phyloP scores from a whole-genome alignment of 2,329 filamentous ascomycete genomes.

The Monilinia fructigena region DNA sequence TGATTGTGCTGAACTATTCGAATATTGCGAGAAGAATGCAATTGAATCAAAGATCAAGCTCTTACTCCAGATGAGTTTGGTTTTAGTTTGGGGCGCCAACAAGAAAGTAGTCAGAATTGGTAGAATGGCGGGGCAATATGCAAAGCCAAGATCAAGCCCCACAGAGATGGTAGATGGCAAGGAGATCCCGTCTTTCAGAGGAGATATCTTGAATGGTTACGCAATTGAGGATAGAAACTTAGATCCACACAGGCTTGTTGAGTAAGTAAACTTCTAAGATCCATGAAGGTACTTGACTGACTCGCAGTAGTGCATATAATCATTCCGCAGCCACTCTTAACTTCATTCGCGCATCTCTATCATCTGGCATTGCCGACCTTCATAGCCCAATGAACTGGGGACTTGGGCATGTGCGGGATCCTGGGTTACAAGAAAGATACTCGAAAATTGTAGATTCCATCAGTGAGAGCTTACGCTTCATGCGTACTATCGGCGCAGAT shows the following conservation, averaged over 20 bases:
- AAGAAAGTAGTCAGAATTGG: conserved; percentile 89
- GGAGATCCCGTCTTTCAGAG: conserved; percentile 85
- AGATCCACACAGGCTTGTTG: conserved; percentile 80
- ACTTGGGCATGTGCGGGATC: conserved; percentile 84
- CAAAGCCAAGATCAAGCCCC: conserved; percentile 88
- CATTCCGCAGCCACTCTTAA: conserved; percentile 94
- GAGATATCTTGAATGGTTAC: conserved; percentile 94
- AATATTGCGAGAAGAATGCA: conserved; percentile 85
- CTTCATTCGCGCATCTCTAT: conserved; percentile 80
- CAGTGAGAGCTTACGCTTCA: conserved; percentile 88
- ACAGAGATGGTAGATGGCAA: conserved; percentile 78
- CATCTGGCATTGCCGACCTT: conserved; percentile 88
- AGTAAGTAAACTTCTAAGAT: conserved; percentile 43
- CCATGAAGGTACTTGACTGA: conserved; percentile 16
- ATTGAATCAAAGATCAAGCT: conserved; percentile 98
- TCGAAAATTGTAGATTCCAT: conserved; percentile 80
- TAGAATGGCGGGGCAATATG: conserved; percentile 95
- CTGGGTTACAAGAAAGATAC: conserved; percentile 82
- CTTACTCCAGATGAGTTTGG: conserved; percentile 92
- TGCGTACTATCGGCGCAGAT: conserved; percentile 88
- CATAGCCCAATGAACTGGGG: conserved; percentile 94
- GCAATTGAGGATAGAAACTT: conserved; percentile 71
- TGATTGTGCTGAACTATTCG: conserved; percentile 95
- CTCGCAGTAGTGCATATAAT: conserved; percentile 71
- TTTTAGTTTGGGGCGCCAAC: conserved; percentile 83